phyloP scores from a whole-genome alignment of 2,329 filamentous ascomycete genomes.

The Monosporascus sp. region DNA sequence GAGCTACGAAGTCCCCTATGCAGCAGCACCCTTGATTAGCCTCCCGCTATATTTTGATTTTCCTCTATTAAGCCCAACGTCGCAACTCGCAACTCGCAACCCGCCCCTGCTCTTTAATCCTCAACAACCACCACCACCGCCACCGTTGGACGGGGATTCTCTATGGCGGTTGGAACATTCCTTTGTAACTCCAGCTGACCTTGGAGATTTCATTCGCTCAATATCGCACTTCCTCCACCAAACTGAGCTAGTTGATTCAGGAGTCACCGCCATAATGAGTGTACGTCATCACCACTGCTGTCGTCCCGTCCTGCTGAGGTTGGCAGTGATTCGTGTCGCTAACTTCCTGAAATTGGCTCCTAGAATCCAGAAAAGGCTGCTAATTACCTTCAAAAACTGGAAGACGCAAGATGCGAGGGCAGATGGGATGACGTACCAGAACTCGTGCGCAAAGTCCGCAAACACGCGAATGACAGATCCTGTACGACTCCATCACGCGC shows the following conservation, averaged over 20 bases:
- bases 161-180: background rate
- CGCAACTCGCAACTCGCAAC: background rate
- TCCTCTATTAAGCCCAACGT: background rate
- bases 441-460: slow-evolving; percentile 85
- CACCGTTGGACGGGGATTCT: background rate
- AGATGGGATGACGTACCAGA: slow-evolving; percentile 85
- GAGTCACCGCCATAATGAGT: slow-evolving; percentile 20
- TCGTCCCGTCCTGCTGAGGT: slow-evolving; percentile 2
- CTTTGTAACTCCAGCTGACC: background rate
- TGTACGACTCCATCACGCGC: slow-evolving; percentile 52
- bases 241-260: background rate
- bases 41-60: too few relatives aligned
- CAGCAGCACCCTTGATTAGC: too few relatives aligned
- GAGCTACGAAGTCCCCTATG: too few relatives aligned
- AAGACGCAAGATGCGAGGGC: slow-evolving; percentile 80
- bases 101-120: background rate
- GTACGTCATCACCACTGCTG: slow-evolving; percentile 13
- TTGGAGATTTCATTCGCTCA: background rate
- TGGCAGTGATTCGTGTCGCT: slow-evolving; percentile 1
- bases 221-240: background rate
- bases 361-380: slow-evolving; percentile 67
- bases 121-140: background rate
- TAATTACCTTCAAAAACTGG: slow-evolving; percentile 76
- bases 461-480: slow-evolving; percentile 79
- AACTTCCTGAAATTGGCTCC: slow-evolving; percentile 9